phyloP scores from a whole-genome alignment of 345 rosid species.

The Orychophragmus violaceus region DNA sequence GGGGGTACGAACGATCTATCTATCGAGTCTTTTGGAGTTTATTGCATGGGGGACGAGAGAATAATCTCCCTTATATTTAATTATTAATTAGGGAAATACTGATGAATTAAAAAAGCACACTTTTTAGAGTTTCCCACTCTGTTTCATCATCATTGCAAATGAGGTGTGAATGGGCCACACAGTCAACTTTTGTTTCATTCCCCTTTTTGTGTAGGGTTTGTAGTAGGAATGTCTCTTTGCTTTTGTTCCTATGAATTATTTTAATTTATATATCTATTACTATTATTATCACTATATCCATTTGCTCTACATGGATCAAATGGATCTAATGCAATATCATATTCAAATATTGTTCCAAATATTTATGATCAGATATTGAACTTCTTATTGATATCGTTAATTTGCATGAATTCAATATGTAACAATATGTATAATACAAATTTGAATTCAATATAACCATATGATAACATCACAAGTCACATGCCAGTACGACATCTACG shows the following conservation, averaged over 20 bases:
- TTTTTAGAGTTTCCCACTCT: conserved; percentile 31
- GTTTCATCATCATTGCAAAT: conserved; percentile 35
- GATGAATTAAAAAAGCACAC: not conserved
- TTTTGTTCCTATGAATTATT: conserved; percentile 24
- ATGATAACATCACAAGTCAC: not conserved
- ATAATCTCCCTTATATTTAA: conserved; percentile 11
- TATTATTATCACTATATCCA: not conserved
- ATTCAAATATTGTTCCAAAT: not conserved
- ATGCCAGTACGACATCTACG: too few relatives aligned
- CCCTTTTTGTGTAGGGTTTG: conserved; percentile 31
- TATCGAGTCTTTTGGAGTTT: conserved; percentile 29
- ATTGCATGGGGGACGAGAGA: conserved; percentile 27
- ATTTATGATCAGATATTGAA: not conserved
- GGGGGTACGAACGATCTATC: conserved; percentile 22
- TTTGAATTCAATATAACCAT: not conserved
- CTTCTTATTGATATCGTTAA: not conserved
- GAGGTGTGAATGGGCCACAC: conserved; percentile 33
- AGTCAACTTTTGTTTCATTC: conserved; percentile 31
- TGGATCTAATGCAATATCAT: not conserved
- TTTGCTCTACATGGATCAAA: not conserved
- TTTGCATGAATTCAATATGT: not conserved
- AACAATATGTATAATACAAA: not conserved
- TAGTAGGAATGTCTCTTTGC: conserved; percentile 34
- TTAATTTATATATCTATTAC: not conserved
- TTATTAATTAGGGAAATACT: not conserved